Conservation (phyloP, 1,139 yeast genomes). For the Geotrichum citri-aurantii region DNA sequence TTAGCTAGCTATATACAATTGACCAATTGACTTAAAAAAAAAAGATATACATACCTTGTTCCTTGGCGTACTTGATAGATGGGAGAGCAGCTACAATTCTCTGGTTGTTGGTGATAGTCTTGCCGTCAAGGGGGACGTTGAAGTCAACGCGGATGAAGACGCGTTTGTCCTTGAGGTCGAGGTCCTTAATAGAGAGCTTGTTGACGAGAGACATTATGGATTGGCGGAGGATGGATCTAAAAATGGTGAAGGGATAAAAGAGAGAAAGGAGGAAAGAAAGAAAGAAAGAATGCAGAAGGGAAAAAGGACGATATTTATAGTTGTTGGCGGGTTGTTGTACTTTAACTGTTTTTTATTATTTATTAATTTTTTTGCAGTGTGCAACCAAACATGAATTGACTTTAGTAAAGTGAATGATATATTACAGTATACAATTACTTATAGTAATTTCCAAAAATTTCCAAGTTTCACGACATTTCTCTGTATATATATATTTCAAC, state of each 20-base stretch:
- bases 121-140: constrained; percentile 96
- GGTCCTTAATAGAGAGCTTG: constrained; percentile 87
- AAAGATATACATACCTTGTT: constrained; percentile 41
- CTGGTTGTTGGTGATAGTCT: constrained; percentile 95
- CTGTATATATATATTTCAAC: not conserved
- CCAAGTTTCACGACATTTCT: not conserved
- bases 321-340: too few species aligned
- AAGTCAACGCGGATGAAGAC: constrained; percentile 95
- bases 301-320: constrained; percentile 4
- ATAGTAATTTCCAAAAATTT: not conserved
- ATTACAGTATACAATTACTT: not conserved
- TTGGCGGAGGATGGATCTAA: constrained; percentile 1
- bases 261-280: not conserved
- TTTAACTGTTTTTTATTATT: too few species aligned
- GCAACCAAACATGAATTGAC: not conserved
- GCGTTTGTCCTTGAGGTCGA: constrained; percentile 77
- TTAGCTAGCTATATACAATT: not conserved
- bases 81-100: constrained; percentile 98
- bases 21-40: not conserved
- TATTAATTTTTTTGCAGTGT: not conserved
- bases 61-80: constrained; percentile 87
- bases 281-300: not conserved
- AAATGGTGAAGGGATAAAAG: not conserved
- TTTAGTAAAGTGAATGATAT: not conserved
- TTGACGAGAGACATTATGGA: constrained; percentile 75